Conservation (phyloP, 768 basidiomycete genomes). For the Rhodosporidiobolus odoratus region DNA sequence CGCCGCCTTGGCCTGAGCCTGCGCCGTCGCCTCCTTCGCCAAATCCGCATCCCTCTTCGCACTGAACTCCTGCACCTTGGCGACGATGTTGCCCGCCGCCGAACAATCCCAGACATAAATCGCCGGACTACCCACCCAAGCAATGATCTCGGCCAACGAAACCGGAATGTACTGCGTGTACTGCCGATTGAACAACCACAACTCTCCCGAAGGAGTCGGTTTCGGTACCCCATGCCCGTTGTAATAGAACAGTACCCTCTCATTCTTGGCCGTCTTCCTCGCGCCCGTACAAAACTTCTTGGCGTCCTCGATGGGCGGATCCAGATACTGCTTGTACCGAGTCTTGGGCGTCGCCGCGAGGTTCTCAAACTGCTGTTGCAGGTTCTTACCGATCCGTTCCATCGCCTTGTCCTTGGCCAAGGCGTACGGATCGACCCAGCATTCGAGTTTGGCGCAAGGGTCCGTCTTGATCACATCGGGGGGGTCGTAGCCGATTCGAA, state of each 20-base stretch:
- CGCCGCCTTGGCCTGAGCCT: slow-evolving; percentile 51
- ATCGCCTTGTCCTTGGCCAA: slow-evolving; percentile 89
- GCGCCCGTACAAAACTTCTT: slow-evolving; percentile 76
- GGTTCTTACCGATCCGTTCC: slow-evolving; percentile 84
- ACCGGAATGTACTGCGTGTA: slow-evolving; percentile 99
- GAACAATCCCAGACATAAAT: slow-evolving; percentile 99
- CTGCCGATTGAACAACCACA: slow-evolving; percentile 96
- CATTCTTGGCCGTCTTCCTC: slow-evolving; percentile 83
- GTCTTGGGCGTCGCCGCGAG: slow-evolving; percentile 79
- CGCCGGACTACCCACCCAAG: slow-evolving; percentile 87
- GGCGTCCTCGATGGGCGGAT: slow-evolving; percentile 90
- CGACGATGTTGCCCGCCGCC: slow-evolving; percentile 86
- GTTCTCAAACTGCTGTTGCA: slow-evolving; percentile 92
- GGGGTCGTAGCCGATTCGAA: slow-evolving; percentile 96
- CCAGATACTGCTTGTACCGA: slow-evolving; percentile 81
- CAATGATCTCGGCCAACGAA: slow-evolving; percentile 84
- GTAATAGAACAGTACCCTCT: slow-evolving; percentile 92
- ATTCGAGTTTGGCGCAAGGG: slow-evolving; percentile 89
- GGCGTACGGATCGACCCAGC: slow-evolving; percentile 94
- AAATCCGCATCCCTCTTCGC: slow-evolving; percentile 47
- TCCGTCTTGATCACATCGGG: slow-evolving; percentile 96
- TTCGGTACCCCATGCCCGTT: slow-evolving; percentile 98
- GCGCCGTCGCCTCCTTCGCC: slow-evolving; percentile 41
- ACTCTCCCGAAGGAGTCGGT: slow-evolving; percentile 85
- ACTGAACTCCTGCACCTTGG: slow-evolving; percentile 67